Evolutionary conservation across 169 alveolate genomes (phyloP).

Genomic region (Ophryocystis elektroscirrha): DNA sequence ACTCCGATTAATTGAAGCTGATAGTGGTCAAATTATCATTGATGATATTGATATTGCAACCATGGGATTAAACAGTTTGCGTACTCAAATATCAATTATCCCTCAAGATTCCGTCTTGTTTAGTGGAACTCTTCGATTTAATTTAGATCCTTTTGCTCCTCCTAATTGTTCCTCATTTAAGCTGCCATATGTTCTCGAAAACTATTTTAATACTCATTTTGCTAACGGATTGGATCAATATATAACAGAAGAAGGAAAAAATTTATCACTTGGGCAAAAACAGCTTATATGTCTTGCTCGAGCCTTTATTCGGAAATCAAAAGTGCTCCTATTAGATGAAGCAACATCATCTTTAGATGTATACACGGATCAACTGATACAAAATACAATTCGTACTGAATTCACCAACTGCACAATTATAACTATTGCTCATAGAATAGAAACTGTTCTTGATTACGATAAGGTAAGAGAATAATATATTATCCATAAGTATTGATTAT

Average conservation of each 20-base stretch:
- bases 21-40: conserved; percentile 28
- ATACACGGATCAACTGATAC: conserved; percentile 50
- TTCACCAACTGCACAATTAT: conserved; percentile 47
- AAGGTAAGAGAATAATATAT: not conserved
- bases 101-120: conserved; percentile 44
- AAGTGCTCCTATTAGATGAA: conserved; percentile 50
- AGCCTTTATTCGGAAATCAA: conserved; percentile 32
- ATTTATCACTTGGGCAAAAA: conserved; percentile 46
- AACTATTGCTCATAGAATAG: conserved; percentile 65
- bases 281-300: conserved; percentile 34
- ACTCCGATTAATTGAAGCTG: conserved; percentile 44
- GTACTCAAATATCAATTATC: conserved; percentile 33
- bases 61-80: conserved; percentile 24
- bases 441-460: conserved; percentile 48
- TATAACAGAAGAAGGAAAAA: conserved; percentile 16
- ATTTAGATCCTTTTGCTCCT: conserved; percentile 59
- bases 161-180: conserved; percentile 32
- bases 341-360: conserved; percentile 60
- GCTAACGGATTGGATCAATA: conserved; percentile 17
- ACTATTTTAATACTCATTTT: conserved; percentile 17
- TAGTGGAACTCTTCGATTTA: conserved; percentile 55
- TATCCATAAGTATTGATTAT: too few species aligned
- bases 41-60: conserved; percentile 33
- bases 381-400: conserved; percentile 33
- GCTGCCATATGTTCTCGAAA: conserved; percentile 29